Percentiles rank a stretch among this genome's conserved stretches.
Evolutionary conservation across 2,329 filamentous ascomycete genomes (phyloP).

Genomic region (Dactylellina cionopaga): DNA sequence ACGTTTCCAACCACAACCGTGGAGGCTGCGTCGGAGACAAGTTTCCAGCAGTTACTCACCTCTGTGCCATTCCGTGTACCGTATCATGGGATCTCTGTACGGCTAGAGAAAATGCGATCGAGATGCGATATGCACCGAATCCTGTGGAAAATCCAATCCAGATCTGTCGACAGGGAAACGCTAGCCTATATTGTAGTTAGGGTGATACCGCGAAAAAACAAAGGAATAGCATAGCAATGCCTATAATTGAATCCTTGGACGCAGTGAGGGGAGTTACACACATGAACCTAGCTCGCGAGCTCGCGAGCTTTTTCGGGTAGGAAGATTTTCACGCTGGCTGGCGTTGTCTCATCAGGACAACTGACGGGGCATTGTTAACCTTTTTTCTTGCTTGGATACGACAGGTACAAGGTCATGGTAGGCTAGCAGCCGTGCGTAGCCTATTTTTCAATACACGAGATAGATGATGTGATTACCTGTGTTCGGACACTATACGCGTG

Average conservation of each 20-base stretch:
- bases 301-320: not conserved
- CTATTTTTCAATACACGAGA: conserved; percentile 15
- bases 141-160: conserved; percentile 5
- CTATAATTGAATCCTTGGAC: conserved; percentile 16
- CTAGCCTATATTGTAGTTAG: conserved; percentile 33
- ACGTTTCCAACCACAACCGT: no score
- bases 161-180: conserved; percentile 8
- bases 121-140: conserved; percentile 2
- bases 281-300: not conserved
- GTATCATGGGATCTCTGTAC: conserved; percentile 20
- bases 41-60: not conserved
- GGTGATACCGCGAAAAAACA: not conserved
- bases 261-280: conserved; percentile 7
- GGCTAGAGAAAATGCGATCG: conserved; percentile 4
- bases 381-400: not conserved
- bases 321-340: not conserved
- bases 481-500: not conserved
- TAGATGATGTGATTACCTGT: not conserved
- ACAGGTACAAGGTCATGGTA: conserved; percentile 8
- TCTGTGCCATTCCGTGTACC: not conserved
- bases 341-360: no score
- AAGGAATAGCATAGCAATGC: not conserved
- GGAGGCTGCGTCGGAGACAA: no score
- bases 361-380: no score
- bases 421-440: not conserved